Base-by-base conservation (phyloP, 345 rosid genomes). In the Turritis glabra region DNA sequence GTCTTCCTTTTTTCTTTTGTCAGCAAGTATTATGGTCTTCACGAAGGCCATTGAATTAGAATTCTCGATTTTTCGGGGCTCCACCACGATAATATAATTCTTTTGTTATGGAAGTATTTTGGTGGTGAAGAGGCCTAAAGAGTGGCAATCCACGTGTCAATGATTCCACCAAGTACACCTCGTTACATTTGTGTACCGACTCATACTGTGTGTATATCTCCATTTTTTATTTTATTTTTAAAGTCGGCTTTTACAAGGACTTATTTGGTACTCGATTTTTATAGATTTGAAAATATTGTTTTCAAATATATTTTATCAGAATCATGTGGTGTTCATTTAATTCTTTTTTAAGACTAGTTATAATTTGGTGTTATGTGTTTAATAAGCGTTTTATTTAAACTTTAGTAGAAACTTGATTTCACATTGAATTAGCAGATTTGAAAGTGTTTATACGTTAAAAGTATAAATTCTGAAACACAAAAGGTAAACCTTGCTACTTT, bases 131-230 rank as follows among this genome's bases (percentile, higher is more conserved):
- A 68, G 22, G 22, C 69, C 14, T 50, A 18, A 67, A 67, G 56
- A 60, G 79, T 75, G 79, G 69, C 74, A 27, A 12, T 6, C 46
- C 69, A 75, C 68, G 67, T 67, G 79, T 67, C 79, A 10, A 8
- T 37, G 8, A 58, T 2, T 37, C 69, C 46, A 51, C 74, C 73
- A 50, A 21, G n/a, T n/a, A n/a, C n/a, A n/a, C n/a, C n/a, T n/a
- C n/a, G n/a, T n/a, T n/a, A n/a, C n/a, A n/a, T n/a, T n/a, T n/a
- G n/a, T 75, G 33, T 75, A 30, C 69, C 74, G 69, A 67, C 74
- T 75, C 44, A 48, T 26, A 10, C 48, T 15, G 2, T 26, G 26
- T 32, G 37, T 32, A 2, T 32, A 32, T 32, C 46, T 3, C 17
- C 3, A 7, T n/a, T n/a, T 27, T 29, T 27, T 15, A 5, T 55